Evolutionary conservation across 2,329 filamentous ascomycete species (phyloP).

Genomic region (Pestalotiopsis sp.): DNA sequence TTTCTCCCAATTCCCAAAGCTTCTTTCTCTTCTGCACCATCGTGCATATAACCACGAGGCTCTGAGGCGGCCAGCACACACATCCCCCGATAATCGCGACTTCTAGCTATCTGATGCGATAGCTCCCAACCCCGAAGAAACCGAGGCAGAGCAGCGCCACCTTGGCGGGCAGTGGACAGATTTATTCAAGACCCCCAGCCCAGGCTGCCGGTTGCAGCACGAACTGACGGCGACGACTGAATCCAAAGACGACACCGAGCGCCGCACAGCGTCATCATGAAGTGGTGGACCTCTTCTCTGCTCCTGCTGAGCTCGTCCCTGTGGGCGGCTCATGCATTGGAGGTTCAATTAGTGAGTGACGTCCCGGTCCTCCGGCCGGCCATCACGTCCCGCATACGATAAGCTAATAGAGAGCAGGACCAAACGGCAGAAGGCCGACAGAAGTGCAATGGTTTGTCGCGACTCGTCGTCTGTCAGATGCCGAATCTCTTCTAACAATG

Average conservation of each 20-base stretch:
- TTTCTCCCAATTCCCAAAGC: not conserved
- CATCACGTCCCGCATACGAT: not conserved
- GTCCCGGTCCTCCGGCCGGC: constrained; percentile 4
- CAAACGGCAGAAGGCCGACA: constrained; percentile 77
- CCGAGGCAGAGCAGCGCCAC: not conserved
- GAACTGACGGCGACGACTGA: constrained; percentile 7
- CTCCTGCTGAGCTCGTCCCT: constrained; percentile 55
- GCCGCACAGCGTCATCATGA: constrained; percentile 47
- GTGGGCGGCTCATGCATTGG: constrained; percentile 57
- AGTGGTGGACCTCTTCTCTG: constrained; percentile 53
- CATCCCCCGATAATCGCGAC: not conserved
- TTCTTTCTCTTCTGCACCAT: not conserved
- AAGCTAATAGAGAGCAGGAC: constrained; percentile 53
- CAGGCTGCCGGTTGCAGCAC: constrained; percentile 32
- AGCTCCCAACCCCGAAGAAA: not conserved
- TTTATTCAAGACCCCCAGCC: constrained; percentile 24
- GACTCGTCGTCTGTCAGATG: constrained; percentile 1
- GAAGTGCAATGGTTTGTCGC: constrained; percentile 67
- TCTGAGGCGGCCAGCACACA: not conserved
- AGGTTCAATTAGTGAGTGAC: constrained; percentile 56
- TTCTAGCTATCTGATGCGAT: not conserved
- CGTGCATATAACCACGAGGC: not conserved
- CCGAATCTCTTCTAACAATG: constrained; percentile 12
- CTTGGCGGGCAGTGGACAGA: constrained; percentile 18
- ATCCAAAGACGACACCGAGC: not conserved